These are phyloP conservation scores for Gyrodon lividus DNA, from an alignment of 768 basidiomycete species.

Conservation along the genomic window DNA sequence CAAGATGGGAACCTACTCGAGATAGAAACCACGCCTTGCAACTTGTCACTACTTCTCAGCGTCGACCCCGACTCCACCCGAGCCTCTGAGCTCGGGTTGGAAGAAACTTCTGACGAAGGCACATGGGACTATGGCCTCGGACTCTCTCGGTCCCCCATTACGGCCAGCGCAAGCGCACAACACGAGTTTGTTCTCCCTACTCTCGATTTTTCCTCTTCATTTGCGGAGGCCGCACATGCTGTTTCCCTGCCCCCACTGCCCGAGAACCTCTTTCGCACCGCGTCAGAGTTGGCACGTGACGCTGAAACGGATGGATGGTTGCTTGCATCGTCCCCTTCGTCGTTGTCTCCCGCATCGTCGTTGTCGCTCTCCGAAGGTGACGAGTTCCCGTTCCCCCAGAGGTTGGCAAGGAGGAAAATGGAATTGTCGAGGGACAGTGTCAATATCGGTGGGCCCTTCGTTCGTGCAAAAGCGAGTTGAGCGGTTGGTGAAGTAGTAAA, in stretches of 20 bases:
- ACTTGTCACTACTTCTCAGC: constrained; percentile 4
- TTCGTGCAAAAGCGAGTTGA: constrained; percentile 12
- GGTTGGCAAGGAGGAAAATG: neutral
- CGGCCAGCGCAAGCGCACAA: constrained; percentile 49
- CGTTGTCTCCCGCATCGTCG: neutral
- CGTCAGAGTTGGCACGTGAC: constrained; percentile 22
- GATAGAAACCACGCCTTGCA: neutral
- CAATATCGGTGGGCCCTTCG: constrained; percentile 17
- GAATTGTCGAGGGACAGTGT: constrained; percentile 21
- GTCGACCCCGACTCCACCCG: constrained; percentile 7
- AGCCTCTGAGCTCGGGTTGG: constrained; percentile 7
- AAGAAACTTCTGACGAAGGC: constrained; percentile 1
- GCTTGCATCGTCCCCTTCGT: neutral
- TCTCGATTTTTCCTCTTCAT: constrained; percentile 65
- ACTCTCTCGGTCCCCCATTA: constrained; percentile 11
- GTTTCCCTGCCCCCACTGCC: constrained; percentile 13
- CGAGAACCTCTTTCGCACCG: constrained; percentile 19
- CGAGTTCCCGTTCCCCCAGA: neutral
- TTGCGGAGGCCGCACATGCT: constrained; percentile 15
- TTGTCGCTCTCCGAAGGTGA: neutral
- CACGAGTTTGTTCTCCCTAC: constrained; percentile 75
- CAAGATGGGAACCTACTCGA: constrained; percentile 4
- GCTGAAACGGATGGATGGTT: neutral
- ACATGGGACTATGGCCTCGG: constrained; percentile 10
- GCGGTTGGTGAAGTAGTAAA: neutral